Base-by-base conservation (phyloP, 306 rosid species). In the Luffa aegyptiaca region DNA sequence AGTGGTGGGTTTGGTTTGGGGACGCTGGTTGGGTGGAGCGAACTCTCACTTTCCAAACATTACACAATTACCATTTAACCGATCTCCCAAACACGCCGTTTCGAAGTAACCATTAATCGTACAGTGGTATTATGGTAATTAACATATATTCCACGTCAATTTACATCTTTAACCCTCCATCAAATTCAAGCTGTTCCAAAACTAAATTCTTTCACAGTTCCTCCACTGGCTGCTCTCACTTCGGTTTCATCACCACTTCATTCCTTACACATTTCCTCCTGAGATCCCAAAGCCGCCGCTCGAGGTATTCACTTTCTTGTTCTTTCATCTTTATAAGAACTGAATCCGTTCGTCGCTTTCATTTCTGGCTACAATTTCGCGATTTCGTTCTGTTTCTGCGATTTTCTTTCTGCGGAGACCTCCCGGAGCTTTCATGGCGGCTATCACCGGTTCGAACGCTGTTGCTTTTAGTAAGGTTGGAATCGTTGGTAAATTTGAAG, bases 371-470 rank as follows among this genome's bases (percentile, higher is more conserved):
- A 18, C 80, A 37, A 80, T 77, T 58, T 7, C 77, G 31, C 46
- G 64, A 16, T 79, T 64, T 70, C 26, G 49, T 69, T 18, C 55
- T 0, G 8, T 8, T 84, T 48, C 86, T 71, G 81, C 76, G 58
- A 51, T 68, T 85, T 74, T 58, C 72, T 52, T 41, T 71, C 86
- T 81, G 82, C 76, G 77, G 41, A 62, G 69, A 79, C 79, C 82
- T 46, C 56, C 82, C 76, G 61, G 77, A 80, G 81, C 85, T 63
- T 2, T 76, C 53, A 92, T 94, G 98, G 97, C 95, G 81, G 82
- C 93, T 66, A 59, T 94, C 17, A 80, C 90, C 59, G 91, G 88
- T 79, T 90, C 97, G 57, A 88, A 88, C 75, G 84, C 85, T 83
- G 81, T 86, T 64, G 82, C 90, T 77, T 83, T 86, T 63, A 87